A percentile compares a stretch with the other conserved stretches of the same genome.
These are phyloP conservation scores for Cercospora canescens DNA, from an alignment of 2,329 filamentous ascomycete species.

Conservation along the genomic window DNA sequence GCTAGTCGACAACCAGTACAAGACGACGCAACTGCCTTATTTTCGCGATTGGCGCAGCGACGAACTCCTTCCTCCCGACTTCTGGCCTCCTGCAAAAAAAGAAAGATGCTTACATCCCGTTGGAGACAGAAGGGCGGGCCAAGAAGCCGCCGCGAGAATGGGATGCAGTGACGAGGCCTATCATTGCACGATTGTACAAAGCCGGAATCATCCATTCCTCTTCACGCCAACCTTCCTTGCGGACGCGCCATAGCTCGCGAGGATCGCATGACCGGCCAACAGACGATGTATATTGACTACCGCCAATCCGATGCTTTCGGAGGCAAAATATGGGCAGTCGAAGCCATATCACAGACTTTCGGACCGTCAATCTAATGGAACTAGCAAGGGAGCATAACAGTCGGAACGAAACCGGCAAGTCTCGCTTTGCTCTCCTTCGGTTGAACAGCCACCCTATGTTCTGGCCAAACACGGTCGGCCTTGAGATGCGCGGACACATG, in stretches of 20 bases:
- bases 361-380: slow-evolving; percentile 36
- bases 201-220: slow-evolving; percentile 13
- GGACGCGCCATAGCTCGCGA: slow-evolving; percentile 42
- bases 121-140: not conserved
- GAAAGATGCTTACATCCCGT: not conserved
- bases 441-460: slow-evolving; percentile 53
- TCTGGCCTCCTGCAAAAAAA: slow-evolving; percentile 18
- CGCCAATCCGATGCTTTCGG: slow-evolving; percentile 16
- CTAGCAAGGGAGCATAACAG: slow-evolving; percentile 35
- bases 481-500: not conserved
- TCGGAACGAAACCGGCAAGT: slow-evolving; percentile 10
- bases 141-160: slow-evolving; percentile 40
- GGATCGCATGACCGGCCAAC: slow-evolving; percentile 38
- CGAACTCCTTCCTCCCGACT: slow-evolving; percentile 38
- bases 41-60: slow-evolving; percentile 36
- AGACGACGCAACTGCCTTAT: not conserved
- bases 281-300: slow-evolving; percentile 50
- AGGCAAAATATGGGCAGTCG: slow-evolving; percentile 23
- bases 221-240: slow-evolving; percentile 30
- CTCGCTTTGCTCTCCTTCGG: slow-evolving; percentile 45
- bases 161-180: slow-evolving; percentile 32
- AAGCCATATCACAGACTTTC: slow-evolving; percentile 36
- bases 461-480: slow-evolving; percentile 45
- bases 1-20: not conserved
- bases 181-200: not conserved